Evolutionary conservation across 352 stramenopile species (phyloP), one percentile per base, ranked within the genome.

Genomic region (Peronospora destructor): DNA sequence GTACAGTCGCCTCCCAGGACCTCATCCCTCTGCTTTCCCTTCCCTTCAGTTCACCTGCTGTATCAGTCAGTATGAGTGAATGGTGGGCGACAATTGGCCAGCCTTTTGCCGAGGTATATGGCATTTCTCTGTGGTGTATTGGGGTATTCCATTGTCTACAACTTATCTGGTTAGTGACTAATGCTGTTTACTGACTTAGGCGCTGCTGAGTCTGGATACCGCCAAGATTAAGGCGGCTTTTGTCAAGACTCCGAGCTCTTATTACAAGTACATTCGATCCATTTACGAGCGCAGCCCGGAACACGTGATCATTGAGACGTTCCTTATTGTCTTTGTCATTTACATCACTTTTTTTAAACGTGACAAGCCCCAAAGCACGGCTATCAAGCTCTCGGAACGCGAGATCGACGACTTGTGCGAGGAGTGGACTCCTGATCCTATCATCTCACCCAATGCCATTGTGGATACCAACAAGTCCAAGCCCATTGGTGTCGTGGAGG

Each of bases 291-390:
- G 79, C 50, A 86, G 69, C 41, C 94, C 94, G 2, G 72, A 97
- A 52, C 95, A 98, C 60, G 94, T 99, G 34, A 86, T 98, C 36
- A 94, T 98, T 36, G 95, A 99, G 82, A 98, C 95, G 28, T 88
- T 96, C 21, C 71, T 99, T n/a, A 95, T 98, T 36, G 68, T 90
- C 16, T 97, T 97, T 54, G 91, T 98, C 42, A 60, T 98, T 19
- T 97, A 95, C 71, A 89, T 98, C 52, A 76, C 97, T 9, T 73
- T 98, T 26, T 62, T 89, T 41, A 91, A 91, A 66, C 78, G 77
- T 28, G 76, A 85, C 54, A 82, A 83, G 56, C 76, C 77, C 6
- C 78, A 74, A 44, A 57, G 66, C n/a, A 59, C 66, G 6, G 59
- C 53, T 32, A 51, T 68, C 34, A 84, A 95, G 66, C 73, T 97